Base-by-base conservation (phyloP, 208 protist species). In the Acanthamoeba divionensis region DNA sequence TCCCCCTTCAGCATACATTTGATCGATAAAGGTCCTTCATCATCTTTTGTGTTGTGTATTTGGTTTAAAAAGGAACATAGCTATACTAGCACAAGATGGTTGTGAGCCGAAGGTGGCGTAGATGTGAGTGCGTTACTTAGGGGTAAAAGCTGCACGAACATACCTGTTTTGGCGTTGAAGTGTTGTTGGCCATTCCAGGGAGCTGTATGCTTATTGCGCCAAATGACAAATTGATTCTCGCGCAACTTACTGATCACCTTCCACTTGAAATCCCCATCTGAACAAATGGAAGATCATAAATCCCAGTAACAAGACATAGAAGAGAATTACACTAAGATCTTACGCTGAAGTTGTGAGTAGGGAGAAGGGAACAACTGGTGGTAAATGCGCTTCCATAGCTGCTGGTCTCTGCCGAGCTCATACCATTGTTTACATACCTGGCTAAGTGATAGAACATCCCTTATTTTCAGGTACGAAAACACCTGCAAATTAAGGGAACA, bases 1-100 rank as follows among this genome's bases (percentile, higher is more conserved):
- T 69, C 62, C 13, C 62, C 62, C n/a, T 69, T 69, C 26, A 69
- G 62, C 62, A 69, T 69, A 31, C 62, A 69, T 69, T 69, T 69
- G 9, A 69, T 31, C n/a, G 62, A 41, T 13, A n/a, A 24, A 69
- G 15, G 13, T 69, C 36, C 62, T 31, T 10, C 10, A 26, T 69
- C 62, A 9, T 26, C 62, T 9, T n/a, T n/a, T n/a, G n/a, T n/a
- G n/a, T n/a, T n/a, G n/a, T n/a, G n/a, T n/a, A n/a, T 69, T 31
- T 10, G 10, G 13, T 69, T 13, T 15, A 24, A n/a, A 24, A 9
- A n/a, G 62, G 10, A 69, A 26, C 13, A 69, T 41, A 26, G 9
- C 26, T n/a, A 9, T 12, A 69, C 26, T n/a, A 10, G 13, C 26
- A n/a, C 13, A n/a, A n/a, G n/a, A 10, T 69, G 10, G 62, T 69